A percentile compares a stretch with the other conserved stretches of the same genome.
Evolutionary conservation across 768 basidiomycete species (phyloP).

Genomic region (Gyrodon lividus): DNA sequence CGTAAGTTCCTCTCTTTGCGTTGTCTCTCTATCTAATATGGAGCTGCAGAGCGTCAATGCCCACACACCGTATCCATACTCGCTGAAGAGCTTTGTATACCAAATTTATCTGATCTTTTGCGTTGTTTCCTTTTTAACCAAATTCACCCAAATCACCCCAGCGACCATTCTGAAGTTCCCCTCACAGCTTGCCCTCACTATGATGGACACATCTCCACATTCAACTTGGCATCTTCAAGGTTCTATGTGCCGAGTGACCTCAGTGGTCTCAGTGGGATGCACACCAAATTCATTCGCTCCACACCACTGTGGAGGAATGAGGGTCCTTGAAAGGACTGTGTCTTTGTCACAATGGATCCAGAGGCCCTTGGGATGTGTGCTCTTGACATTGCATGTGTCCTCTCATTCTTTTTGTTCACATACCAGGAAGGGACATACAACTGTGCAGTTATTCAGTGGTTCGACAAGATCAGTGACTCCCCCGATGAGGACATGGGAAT

Average conservation of each 20-base stretch:
- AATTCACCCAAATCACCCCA: conserved; percentile 7
- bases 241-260: conserved; percentile 32
- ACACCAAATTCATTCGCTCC: conserved; percentile 20
- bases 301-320: conserved; percentile 16
- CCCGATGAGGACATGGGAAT: no score
- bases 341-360: conserved; percentile 18
- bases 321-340: conserved; percentile 16
- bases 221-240: conserved; percentile 18
- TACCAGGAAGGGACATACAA: conserved; percentile 1
- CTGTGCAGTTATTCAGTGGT: conserved; percentile 25
- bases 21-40: neutral
- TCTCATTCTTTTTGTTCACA: conserved; percentile 24
- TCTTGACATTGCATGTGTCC: conserved; percentile 14
- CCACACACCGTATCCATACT: neutral
- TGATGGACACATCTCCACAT: conserved; percentile 9
- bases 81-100: neutral
- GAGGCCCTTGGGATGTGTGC: conserved; percentile 16
- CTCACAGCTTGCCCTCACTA: conserved; percentile 3
- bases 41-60: neutral
- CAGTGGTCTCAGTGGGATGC: conserved; percentile 27
- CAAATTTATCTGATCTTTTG: neutral
- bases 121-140: conserved; percentile 1
- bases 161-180: conserved; percentile 1
- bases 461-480: conserved; percentile 13
- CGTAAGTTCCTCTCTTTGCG: neutral